phyloP scores from a whole-genome alignment of 208 protist species.

The Trypanosoma avium region DNA sequence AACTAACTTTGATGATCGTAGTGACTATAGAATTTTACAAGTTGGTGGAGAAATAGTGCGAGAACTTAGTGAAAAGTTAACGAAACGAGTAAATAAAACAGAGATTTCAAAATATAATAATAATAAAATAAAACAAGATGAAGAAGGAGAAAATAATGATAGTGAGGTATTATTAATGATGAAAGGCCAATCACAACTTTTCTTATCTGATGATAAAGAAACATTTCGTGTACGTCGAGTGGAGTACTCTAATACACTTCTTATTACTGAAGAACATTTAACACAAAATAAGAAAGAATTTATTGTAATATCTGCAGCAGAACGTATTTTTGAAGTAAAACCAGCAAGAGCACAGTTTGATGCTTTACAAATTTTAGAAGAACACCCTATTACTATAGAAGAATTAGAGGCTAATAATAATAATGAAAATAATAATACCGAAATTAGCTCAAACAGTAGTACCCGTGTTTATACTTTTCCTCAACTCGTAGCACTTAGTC shows the following conservation, averaged over 20 bases:
- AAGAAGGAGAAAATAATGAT: neutral
- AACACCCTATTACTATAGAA: conserved; percentile 40
- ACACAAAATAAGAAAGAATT: conserved; percentile 20
- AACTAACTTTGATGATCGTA: conserved; percentile 32
- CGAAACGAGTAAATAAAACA: neutral
- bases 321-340: conserved; percentile 55
- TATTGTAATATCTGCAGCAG: conserved; percentile 37
- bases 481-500: conserved; percentile 35
- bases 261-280: conserved; percentile 39
- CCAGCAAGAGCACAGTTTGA: conserved; percentile 35
- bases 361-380: conserved; percentile 23
- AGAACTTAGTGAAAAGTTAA: conserved; percentile 14
- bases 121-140: neutral
- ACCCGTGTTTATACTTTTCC: conserved; percentile 43
- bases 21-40: conserved; percentile 50
- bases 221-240: conserved; percentile 52
- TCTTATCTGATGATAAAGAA: conserved; percentile 31
- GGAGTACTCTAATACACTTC: conserved; percentile 82
- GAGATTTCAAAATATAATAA: neutral
- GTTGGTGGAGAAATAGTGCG: conserved; percentile 35
- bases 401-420: conserved; percentile 39
- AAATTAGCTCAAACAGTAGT: neutral
- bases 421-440: neutral
- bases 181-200: conserved; percentile 44
- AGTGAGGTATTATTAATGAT: conserved; percentile 27